Base-by-base conservation (phyloP, 768 basidiomycete genomes). In the Boletales sp. region DNA sequence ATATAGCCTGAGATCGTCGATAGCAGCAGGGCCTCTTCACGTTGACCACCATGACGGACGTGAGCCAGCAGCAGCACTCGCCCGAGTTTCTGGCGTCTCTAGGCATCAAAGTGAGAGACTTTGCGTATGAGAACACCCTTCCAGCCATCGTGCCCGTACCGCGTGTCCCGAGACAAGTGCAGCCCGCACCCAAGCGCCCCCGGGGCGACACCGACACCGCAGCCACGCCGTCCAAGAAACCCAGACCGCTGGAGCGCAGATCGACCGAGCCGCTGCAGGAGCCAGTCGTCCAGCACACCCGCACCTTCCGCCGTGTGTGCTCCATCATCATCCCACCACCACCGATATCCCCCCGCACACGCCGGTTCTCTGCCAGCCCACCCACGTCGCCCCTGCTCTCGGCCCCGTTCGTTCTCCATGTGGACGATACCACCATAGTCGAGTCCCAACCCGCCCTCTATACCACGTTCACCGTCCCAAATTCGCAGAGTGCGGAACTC, bases 61-160 rank as follows among this genome's bases (percentile, higher is more conserved):
- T 21, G 21, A 21, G 21, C 21, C 21, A 10, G 42, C 64, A 10
- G 42, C 64, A 77, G 70, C 72, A 80, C 39, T 55, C 69, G 7
- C 53, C 59, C 18, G 64, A 62, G 36, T 31, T 50, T 18, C 55
- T 74, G 43, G 51, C 58, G 25, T 56, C 61, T 44, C 50, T 69
- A 21, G 73, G 72, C 38, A 66, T 78, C 66, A 71, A 66, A 67
- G 72, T 78, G 45, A 71, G 75, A 60, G 77, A 88, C 68, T 87
- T 83, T 73, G 84, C 80, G 14, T 84, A 82, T 69, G 83, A 86
- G 65, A 83, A 74, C 67, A 81, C 70, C 25, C 69, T 87, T 41
- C 83, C 85, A 2, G 81, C 82, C 9, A 74, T 88, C 36, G 71
- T 69, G 30, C 73, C 82, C 2, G 76, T 80, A 21, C 74, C 72